phyloP scores from a whole-genome alignment of 331 rosid genomes.

The Phaseolus coccineus region DNA sequence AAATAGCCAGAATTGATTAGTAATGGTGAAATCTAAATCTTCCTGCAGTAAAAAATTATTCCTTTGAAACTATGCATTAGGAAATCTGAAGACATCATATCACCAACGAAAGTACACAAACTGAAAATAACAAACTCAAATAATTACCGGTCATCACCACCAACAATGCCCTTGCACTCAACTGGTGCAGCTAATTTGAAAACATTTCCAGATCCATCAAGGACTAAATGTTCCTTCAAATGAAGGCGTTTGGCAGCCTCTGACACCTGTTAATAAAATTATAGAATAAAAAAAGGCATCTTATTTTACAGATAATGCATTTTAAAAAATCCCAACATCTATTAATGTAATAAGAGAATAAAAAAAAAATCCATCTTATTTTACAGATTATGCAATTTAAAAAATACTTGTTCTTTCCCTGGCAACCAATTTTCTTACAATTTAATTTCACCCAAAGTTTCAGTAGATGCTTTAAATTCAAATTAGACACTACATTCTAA shows the following conservation, averaged over 20 bases:
- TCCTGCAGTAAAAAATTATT: conserved; percentile 14
- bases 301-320: conserved; percentile 25
- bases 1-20: conserved; percentile 12
- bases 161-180: conserved; percentile 98
- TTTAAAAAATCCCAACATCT: conserved; percentile 55
- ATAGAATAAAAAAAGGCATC: conserved; percentile 15
- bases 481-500: conserved; percentile 2
- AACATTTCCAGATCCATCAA: conserved; percentile 90
- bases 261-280: conserved; percentile 60
- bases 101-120: not conserved
- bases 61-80: not conserved
- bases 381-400: conserved; percentile 23
- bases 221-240: conserved; percentile 87
- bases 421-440: conserved; percentile 7
- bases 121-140: conserved; percentile 10
- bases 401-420: conserved; percentile 30
- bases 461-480: conserved; percentile 19
- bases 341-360: conserved; percentile 19
- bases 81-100: conserved; percentile 18
- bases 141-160: conserved; percentile 95
- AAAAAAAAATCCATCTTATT: conserved; percentile 14
- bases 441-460: conserved; percentile 11
- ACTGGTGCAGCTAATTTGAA: conserved; percentile 98
- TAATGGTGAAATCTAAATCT: conserved; percentile 23
- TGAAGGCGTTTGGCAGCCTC: conserved; percentile 96